These are phyloP conservation scores for Jimgerdemannia lactiflua DNA, from an alignment of 192 early-diverging fungal species.

Conservation along the genomic window DNA sequence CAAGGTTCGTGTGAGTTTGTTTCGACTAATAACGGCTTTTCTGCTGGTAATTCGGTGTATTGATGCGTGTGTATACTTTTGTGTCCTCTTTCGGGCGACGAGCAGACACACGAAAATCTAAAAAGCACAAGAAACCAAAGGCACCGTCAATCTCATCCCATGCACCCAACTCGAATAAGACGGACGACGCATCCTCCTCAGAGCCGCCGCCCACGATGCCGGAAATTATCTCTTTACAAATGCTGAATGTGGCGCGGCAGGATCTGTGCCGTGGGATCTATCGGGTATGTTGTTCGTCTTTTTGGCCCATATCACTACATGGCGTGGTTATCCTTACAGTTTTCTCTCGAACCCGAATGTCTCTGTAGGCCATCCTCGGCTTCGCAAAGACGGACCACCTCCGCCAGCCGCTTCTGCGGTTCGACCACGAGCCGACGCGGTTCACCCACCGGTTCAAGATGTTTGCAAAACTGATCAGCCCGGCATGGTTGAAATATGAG, in stretches of 20 bases:
- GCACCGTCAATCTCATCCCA: background rate
- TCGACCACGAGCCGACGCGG: slow-evolving; percentile 44
- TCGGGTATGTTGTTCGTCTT: background rate
- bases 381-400: slow-evolving; percentile 27
- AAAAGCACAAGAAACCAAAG: background rate
- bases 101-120: background rate
- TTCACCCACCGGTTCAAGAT: slow-evolving; percentile 44
- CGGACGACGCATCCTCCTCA: slow-evolving; percentile 1
- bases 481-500: slow-evolving; percentile 23
- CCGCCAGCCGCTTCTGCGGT: slow-evolving; percentile 22
- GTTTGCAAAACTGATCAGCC: slow-evolving; percentile 34
- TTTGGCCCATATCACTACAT: background rate
- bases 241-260: slow-evolving; percentile 6
- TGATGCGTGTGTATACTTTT: too few relatives aligned
- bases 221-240: slow-evolving; percentile 1
- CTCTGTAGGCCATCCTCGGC: slow-evolving; percentile 31
- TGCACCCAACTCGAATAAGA: background rate
- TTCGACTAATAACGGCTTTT: too few relatives aligned
- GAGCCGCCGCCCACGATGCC: background rate
- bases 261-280: background rate
- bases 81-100: too few relatives aligned
- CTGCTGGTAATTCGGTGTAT: too few relatives aligned
- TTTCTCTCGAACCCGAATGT: too few relatives aligned
- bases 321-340: too few relatives aligned
- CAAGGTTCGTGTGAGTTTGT: slow-evolving; percentile 18